Evolutionary conservation across 2,329 filamentous ascomycete species (phyloP).

Genomic region (Massarina eburnea): DNA sequence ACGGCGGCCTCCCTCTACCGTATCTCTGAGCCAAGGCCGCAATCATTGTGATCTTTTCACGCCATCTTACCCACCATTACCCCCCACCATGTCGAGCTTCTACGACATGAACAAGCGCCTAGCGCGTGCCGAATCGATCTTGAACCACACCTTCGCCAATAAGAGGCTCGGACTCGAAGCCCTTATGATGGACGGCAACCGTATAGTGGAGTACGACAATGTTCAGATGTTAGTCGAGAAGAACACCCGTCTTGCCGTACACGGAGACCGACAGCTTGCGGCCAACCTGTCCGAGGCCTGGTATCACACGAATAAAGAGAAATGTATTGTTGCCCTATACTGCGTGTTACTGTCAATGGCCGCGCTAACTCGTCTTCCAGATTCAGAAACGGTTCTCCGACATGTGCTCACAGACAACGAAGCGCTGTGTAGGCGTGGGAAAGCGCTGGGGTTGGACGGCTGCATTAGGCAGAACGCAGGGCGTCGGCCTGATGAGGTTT

Average conservation of each 20-base stretch:
- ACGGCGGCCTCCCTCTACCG: too few relatives aligned
- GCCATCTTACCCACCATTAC: too few relatives aligned
- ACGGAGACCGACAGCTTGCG: neutral
- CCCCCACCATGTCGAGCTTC: neutral
- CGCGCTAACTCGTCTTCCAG: neutral
- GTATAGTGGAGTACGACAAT: neutral
- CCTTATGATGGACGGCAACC: neutral
- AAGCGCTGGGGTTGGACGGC: neutral
- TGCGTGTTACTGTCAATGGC: too few relatives aligned
- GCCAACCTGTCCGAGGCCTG: neutral
- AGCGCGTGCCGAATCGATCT: neutral
- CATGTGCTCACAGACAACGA: neutral
- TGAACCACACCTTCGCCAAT: neutral
- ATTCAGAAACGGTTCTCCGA: neutral
- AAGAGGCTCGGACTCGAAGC: neutral
- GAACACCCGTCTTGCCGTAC: neutral
- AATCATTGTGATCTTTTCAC: too few relatives aligned
- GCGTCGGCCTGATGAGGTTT: neutral
- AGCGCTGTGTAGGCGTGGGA: neutral
- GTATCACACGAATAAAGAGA: neutral
- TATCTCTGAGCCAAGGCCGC: too few relatives aligned
- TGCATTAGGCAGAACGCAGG: neutral
- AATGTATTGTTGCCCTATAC: neutral
- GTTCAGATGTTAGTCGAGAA: neutral
- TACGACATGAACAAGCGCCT: neutral